Conservation (phyloP, 1,284 basidiomycete genomes). For the Nidula niveotomentosa region DNA sequence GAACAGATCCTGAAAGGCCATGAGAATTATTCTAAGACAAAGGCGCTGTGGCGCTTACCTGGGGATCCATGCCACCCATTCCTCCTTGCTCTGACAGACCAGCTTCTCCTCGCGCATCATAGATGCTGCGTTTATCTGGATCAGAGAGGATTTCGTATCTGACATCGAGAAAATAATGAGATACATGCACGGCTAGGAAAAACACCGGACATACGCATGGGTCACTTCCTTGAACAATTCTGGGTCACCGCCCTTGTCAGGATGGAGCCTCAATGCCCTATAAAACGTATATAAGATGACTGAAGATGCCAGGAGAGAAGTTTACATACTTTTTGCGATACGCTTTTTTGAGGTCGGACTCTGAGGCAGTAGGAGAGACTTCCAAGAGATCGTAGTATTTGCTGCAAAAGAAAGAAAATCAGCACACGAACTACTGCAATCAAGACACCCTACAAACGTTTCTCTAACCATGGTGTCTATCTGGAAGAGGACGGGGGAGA, state of each 20-base stretch:
- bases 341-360: constrained; percentile 89
- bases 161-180: background rate
- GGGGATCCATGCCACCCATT: constrained; percentile 96
- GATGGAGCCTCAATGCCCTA: constrained; percentile 89
- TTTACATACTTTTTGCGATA: constrained; percentile 84
- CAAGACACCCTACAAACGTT: too few species aligned
- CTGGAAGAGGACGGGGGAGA: constrained; percentile 15
- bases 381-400: constrained; percentile 92
- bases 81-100: constrained; percentile 87
- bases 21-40: constrained; percentile 18
- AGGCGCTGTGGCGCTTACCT: constrained; percentile 44
- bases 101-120: constrained; percentile 94
- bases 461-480: constrained; percentile 62
- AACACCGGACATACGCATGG: constrained; percentile 79
- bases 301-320: constrained; percentile 1
- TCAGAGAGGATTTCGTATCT: constrained; percentile 97
- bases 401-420: constrained; percentile 35
- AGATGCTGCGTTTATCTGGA: constrained; percentile 79
- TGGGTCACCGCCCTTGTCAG: constrained; percentile 97
- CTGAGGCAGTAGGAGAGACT: constrained; percentile 74
- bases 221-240: constrained; percentile 98
- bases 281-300: constrained; percentile 8
- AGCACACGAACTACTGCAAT: too few species aligned
- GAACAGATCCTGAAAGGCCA: constrained; percentile 81
- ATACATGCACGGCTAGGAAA: too few species aligned